Conservation (phyloP, 2,329 filamentous ascomycete genomes). For the Zymoseptoria tritici region DNA sequence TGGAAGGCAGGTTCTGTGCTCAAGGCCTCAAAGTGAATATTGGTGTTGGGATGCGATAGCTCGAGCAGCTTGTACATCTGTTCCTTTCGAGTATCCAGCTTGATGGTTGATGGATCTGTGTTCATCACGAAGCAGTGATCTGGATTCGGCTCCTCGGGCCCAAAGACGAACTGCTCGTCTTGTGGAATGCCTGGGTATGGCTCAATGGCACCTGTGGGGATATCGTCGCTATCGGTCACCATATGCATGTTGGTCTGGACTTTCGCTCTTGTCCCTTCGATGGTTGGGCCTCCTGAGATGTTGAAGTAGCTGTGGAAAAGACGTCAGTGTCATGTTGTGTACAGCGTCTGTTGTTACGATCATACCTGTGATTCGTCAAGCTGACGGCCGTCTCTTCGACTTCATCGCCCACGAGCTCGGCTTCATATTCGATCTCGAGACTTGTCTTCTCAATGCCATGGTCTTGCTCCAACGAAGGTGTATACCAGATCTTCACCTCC, state of each 20-base stretch:
- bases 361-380: slow-evolving; percentile 87
- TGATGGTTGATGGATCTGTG: slow-evolving; percentile 47
- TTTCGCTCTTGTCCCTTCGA: slow-evolving; percentile 54
- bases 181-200: slow-evolving; percentile 59
- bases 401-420: slow-evolving; percentile 62
- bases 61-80: slow-evolving; percentile 61
- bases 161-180: slow-evolving; percentile 63
- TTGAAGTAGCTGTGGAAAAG: slow-evolving; percentile 54
- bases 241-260: slow-evolving; percentile 59
- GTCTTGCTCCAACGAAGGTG: slow-evolving; percentile 58
- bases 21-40: slow-evolving; percentile 74
- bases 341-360: neutral
- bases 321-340: slow-evolving; percentile 6
- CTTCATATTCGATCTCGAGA: slow-evolving; percentile 83
- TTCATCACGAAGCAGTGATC: slow-evolving; percentile 88
- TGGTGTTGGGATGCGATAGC: slow-evolving; percentile 65
- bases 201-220: slow-evolving; percentile 63
- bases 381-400: slow-evolving; percentile 87
- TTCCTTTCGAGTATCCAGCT: slow-evolving; percentile 45
- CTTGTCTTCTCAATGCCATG: slow-evolving; percentile 58
- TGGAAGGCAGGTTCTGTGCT: slow-evolving; percentile 96
- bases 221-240: slow-evolving; percentile 63
- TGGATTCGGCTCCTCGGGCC: slow-evolving; percentile 63
- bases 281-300: slow-evolving; percentile 52
- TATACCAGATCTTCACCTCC: slow-evolving; percentile 70